phyloP scores from a whole-genome alignment of 768 basidiomycete genomes.

The Termitomyces sp. region DNA sequence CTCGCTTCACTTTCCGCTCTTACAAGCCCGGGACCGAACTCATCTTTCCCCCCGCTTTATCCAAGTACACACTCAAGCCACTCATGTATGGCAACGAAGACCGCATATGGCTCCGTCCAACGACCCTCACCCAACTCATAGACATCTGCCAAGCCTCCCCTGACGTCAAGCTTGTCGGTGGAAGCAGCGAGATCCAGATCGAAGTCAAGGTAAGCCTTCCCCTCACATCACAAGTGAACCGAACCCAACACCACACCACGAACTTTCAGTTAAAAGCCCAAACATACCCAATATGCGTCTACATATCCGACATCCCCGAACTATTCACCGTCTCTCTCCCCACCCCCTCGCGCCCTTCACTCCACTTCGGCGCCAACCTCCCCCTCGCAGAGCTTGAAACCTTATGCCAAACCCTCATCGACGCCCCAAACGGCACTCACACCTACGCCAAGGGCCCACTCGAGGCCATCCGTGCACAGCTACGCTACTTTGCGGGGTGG shows the following conservation, averaged over 20 bases:
- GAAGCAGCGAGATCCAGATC: slow-evolving; percentile 15
- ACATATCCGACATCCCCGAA: slow-evolving; percentile 12
- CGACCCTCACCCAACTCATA: slow-evolving; percentile 10
- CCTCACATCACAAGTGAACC: not conserved
- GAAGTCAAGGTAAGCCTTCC: slow-evolving; percentile 10
- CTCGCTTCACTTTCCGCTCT: slow-evolving; percentile 13
- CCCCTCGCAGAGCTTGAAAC: slow-evolving; percentile 13
- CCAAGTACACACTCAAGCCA: slow-evolving; percentile 7
- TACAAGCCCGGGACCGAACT: slow-evolving; percentile 14
- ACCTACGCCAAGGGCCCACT: slow-evolving; percentile 11
- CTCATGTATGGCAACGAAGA: slow-evolving; percentile 11
- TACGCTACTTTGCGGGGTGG: slow-evolving; percentile 14
- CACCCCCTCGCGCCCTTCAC: not conserved
- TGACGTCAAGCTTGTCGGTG: slow-evolving; percentile 11
- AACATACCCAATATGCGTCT: slow-evolving; percentile 12
- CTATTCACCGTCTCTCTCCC: slow-evolving; percentile 7
- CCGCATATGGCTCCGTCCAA: slow-evolving; percentile 11
- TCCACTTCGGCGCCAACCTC: slow-evolving; percentile 13
- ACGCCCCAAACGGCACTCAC: not conserved
- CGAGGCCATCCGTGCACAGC: slow-evolving; percentile 9
- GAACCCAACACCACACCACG: not conserved
- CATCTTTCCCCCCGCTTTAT: slow-evolving; percentile 11
- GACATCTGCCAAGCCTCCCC: slow-evolving; percentile 5
- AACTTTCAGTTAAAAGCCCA: slow-evolving; percentile 10
- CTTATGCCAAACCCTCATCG: slow-evolving; percentile 4